Base-by-base conservation (phyloP, 768 basidiomycete genomes). In the Lentinula boryana region DNA sequence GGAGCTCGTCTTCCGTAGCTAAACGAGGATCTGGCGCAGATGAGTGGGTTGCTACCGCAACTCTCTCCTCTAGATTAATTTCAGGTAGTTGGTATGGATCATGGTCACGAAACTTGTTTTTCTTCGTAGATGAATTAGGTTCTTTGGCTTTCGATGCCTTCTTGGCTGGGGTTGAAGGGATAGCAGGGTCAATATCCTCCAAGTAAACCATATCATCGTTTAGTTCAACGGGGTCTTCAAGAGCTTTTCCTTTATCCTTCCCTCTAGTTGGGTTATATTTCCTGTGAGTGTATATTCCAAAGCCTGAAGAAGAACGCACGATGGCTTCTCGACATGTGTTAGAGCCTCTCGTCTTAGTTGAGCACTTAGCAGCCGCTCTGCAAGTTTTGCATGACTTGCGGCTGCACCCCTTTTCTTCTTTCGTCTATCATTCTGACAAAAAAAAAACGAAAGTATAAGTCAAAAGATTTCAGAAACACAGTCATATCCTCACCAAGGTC, bases 71-170 rank as follows among this genome's bases (percentile, higher is more conserved):
- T 64, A 95, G 66, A 64, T 94, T 78, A 56, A 95, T 79, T 21
- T 89, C 88, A 1, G 97, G 97, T 12, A 99, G 81, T n/a, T 77
- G 84, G 72, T 99, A 99, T 16, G 95, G 95, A 70, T 99, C 97
- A 66, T 91, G 86, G 68, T 91, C 87, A 63, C 83, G 77, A 69
- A 86, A 89, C 62, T 82, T 83, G 62, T 72, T 75, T 71, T 85
- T 88, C 71, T 83, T 87, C 58, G 74, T 77, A 1, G 86, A 78
- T 33, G 81, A 83, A 0, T 82, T 77, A 1, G 82, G 73, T 33
- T 61, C 13, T 64, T 65, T 51, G 63, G 68, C 33, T 59, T 68
- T 62, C 65, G 69, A 64, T 57, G 73, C 73, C 57, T 70, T 74
- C 55, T 72, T 77, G 1, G 70, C 68, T 12, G 86, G 84, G 0